Base-by-base conservation (phyloP, 1,139 yeast genomes). In the Wickerhamomyces sp. region DNA sequence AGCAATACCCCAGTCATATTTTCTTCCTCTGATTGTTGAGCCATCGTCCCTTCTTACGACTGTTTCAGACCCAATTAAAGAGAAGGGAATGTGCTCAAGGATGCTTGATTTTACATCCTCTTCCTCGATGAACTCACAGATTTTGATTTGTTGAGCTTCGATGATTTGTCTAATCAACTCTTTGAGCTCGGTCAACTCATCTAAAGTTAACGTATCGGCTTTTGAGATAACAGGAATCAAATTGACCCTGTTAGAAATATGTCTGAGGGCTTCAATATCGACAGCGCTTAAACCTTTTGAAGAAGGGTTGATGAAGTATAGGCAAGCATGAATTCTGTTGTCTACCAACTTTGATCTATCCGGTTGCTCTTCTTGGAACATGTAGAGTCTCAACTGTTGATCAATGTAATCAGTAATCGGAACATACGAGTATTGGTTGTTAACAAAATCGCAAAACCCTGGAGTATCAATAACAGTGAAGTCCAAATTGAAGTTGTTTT, bases 161-260 rank as follows among this genome's bases (percentile, higher is more conserved):
- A 87, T 68, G 1, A 76, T 68, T 6, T 60, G 58, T 42, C 67
- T 71, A 15, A 84, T 67, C 40, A 64, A 58, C 7, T 48, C 48
- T 60, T 84, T 84, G 60, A 79, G 75, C 18, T 48, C 52, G 1
- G 41, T 43, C 29, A 66, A 49, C 43, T 71, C 77, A 1, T 52
- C 53, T 5, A 52, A 45, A 11, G 83, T 78, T 52, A 84, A 73
- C 1, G 82, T 76, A 63, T 89, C 96, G 27, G 90, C 78, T 61
- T 87, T 87, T 32, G 88, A 74, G 52, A 89, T 76, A 0, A 89
- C 76, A 0, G 96, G 96, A 44, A 89, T 78, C 53, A 89, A 67
- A 59, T 85, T 88, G 15, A 83, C 89, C 45, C 88, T 68, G 15
- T 69, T 64, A 13, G 84, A 71, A 38, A 89, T 68, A 54, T 79